These are phyloP conservation scores for Saprolegnia parasitica DNA, from an alignment of 352 stramenopile genomes.

Conservation along the genomic window DNA sequence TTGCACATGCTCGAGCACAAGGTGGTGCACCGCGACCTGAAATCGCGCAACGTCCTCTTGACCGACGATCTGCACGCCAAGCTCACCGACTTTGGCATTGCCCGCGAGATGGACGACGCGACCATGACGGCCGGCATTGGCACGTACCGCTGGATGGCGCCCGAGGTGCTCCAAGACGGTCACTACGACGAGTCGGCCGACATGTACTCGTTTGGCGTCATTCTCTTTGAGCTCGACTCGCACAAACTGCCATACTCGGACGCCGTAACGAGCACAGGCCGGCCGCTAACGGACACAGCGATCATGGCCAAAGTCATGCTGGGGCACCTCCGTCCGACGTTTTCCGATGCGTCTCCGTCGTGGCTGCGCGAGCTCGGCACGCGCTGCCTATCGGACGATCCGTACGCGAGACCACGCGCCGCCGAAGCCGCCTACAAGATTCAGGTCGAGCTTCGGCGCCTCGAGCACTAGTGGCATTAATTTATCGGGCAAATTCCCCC, in stretches of 20 bases:
- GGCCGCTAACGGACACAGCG: not conserved
- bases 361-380: not conserved
- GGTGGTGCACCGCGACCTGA: conserved; percentile 59
- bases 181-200: conserved; percentile 51
- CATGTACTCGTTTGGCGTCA: conserved; percentile 59
- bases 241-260: conserved; percentile 8
- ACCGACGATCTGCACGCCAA: conserved; percentile 51
- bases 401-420: not conserved
- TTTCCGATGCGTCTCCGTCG: not conserved
- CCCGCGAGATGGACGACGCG: conserved; percentile 47
- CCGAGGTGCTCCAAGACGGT: conserved; percentile 52
- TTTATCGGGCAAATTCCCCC: not conserved
- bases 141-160: conserved; percentile 49
- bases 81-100: conserved; percentile 66
- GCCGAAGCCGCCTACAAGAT: not conserved
- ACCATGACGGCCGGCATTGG: conserved; percentile 63
- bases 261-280: not conserved
- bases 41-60: conserved; percentile 64
- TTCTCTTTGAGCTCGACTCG: conserved; percentile 69
- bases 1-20: conserved; percentile 62
- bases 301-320: conserved; percentile 23
- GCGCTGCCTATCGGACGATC: not conserved
- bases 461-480: not conserved
- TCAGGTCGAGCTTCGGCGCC: not conserved
- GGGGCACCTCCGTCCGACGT: conserved; percentile 3